Conservation (phyloP, 2,329 filamentous ascomycete genomes). For the Monosporascus sp. region DNA sequence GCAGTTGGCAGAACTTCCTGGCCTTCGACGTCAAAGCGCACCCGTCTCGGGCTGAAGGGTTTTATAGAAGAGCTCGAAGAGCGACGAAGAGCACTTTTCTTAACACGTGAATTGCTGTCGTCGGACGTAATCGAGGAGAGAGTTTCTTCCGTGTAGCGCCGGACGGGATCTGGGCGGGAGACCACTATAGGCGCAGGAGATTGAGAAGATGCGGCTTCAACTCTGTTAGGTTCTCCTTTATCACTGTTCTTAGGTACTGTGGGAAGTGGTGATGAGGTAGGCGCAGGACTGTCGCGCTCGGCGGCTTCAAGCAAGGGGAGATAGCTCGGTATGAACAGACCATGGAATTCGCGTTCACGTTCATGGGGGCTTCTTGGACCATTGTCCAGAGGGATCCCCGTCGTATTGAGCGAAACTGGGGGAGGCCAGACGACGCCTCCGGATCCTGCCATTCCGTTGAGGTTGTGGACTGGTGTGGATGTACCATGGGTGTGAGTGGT, state of each 20-base stretch:
- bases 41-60: slow-evolving; percentile 51
- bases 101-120: slow-evolving; percentile 43
- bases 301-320: slow-evolving; percentile 54
- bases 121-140: slow-evolving; percentile 48
- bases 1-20: slow-evolving; percentile 56
- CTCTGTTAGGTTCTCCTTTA: slow-evolving; percentile 28
- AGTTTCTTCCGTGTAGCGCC: slow-evolving; percentile 41
- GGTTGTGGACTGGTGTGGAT: slow-evolving; percentile 10
- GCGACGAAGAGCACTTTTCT: slow-evolving; percentile 54
- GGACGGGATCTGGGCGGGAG: slow-evolving; percentile 30
- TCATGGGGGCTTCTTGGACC: slow-evolving; percentile 43
- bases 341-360: slow-evolving; percentile 55
- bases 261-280: slow-evolving; percentile 7
- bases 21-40: slow-evolving; percentile 58
- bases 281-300: slow-evolving; percentile 19
- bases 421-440: slow-evolving; percentile 30
- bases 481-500: slow-evolving; percentile 2
- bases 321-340: slow-evolving; percentile 58
- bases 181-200: slow-evolving; percentile 12
- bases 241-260: slow-evolving; percentile 9
- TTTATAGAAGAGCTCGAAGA: slow-evolving; percentile 48
- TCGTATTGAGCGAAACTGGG: slow-evolving; percentile 34
- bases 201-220: slow-evolving; percentile 13
- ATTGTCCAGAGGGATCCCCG: slow-evolving; percentile 30
- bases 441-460: slow-evolving; percentile 15